Percentiles rank a stretch among this genome's conserved stretches.
These are phyloP conservation scores for Filosporella fistucella DNA, from an alignment of 495 filamentous ascomycete genomes.

Conservation along the genomic window DNA sequence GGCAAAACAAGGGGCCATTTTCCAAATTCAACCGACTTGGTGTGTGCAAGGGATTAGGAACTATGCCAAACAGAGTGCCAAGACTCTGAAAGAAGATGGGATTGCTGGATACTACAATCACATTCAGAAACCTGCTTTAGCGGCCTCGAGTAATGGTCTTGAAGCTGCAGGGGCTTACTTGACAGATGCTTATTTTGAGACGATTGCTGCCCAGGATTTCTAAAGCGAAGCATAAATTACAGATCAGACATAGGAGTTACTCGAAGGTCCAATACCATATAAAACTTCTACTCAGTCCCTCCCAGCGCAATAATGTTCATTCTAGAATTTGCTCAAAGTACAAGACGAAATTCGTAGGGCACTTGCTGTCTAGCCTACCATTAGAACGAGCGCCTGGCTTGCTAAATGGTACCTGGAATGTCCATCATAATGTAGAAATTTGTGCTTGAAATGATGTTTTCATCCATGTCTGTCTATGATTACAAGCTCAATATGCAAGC, in stretches of 20 bases:
- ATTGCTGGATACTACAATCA: background rate
- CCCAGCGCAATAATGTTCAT: too few relatives aligned
- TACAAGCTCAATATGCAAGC: conserved; percentile 13
- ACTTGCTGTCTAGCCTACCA: too few relatives aligned
- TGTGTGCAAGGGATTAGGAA: background rate
- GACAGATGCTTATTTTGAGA: background rate
- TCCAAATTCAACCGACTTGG: background rate
- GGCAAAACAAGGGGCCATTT: background rate
- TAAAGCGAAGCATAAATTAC: too few relatives aligned
- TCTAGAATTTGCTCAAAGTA: too few relatives aligned
- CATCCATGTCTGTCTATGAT: conserved; percentile 13
- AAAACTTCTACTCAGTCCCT: too few relatives aligned
- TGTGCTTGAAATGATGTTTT: too few relatives aligned
- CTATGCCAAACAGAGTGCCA: background rate
- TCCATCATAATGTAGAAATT: too few relatives aligned
- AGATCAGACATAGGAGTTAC: too few relatives aligned
- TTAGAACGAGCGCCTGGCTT: too few relatives aligned
- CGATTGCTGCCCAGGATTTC: background rate
- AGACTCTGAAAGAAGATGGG: background rate
- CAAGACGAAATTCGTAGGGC: too few relatives aligned
- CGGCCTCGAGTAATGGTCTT: background rate
- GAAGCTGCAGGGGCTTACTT: background rate
- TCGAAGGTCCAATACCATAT: too few relatives aligned
- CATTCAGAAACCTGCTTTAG: background rate
- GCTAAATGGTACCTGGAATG: too few relatives aligned